These are phyloP conservation scores for Wickerhamiella australiensis DNA, from an alignment of 805 yeast species.

Conservation along the genomic window DNA sequence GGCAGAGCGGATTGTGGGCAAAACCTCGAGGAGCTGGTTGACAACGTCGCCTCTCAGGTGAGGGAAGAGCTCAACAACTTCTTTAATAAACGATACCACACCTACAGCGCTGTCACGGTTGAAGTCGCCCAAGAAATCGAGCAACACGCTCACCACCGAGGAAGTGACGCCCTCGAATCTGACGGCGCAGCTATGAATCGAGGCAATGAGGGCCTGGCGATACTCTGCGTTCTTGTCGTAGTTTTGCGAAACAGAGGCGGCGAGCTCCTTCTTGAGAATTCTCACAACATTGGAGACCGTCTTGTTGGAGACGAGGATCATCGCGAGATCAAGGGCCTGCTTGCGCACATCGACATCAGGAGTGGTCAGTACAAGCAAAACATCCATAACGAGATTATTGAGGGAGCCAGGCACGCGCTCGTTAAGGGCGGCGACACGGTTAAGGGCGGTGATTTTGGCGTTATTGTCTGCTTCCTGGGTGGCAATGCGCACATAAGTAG, in stretches of 20 bases:
- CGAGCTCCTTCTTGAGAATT: conserved; percentile 81
- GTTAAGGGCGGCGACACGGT: conserved; percentile 68
- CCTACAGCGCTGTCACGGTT: conserved; percentile 78
- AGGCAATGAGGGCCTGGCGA: conserved; percentile 74
- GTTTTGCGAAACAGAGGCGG: conserved; percentile 47
- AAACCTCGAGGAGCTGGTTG: conserved; percentile 45
- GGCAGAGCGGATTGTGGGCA: conserved; percentile 65
- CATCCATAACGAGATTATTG: conserved; percentile 73
- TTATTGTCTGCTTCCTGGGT: conserved; percentile 90
- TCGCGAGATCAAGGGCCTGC: conserved; percentile 75
- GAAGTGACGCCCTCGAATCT: conserved; percentile 84
- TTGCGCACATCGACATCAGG: conserved; percentile 86
- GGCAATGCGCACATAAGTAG: conserved; percentile 77
- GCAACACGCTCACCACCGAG: conserved; percentile 72
- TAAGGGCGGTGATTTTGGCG: conserved; percentile 83
- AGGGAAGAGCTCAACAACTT: conserved; percentile 86
- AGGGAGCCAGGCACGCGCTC: conserved; percentile 65
- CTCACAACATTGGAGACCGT: conserved; percentile 91
- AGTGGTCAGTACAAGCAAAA: conserved; percentile 71
- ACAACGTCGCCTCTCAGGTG: conserved; percentile 56
- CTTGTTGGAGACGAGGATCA: conserved; percentile 68
- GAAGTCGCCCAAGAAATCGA: conserved; percentile 74
- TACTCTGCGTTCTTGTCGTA: conserved; percentile 76
- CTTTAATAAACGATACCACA: conserved; percentile 82
- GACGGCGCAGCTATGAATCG: conserved; percentile 82